These are phyloP conservation scores for Boletus rufocinnamomeus DNA, from an alignment of 768 basidiomycete species.

Conservation along the genomic window DNA sequence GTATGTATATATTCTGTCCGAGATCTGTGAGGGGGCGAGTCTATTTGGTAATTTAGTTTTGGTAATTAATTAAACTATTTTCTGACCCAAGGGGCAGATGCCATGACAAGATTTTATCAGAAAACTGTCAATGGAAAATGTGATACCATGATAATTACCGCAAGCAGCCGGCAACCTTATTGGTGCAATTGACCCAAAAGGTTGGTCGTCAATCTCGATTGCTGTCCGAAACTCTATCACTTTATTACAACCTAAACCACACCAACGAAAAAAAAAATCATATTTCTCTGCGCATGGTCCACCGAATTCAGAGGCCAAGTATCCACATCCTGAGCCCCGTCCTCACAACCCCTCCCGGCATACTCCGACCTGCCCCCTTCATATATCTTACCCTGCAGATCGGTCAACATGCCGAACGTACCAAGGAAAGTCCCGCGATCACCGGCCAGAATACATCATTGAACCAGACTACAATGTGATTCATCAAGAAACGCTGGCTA, in stretches of 20 bases:
- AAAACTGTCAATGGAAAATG: conserved; percentile 30
- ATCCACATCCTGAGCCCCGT: neutral
- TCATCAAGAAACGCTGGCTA: neutral
- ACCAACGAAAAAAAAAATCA: conserved; percentile 4
- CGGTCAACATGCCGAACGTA: conserved; percentile 18
- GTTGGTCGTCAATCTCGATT: conserved; percentile 48
- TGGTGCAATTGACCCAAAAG: conserved; percentile 42
- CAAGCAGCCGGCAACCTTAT: conserved; percentile 35
- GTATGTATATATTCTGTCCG: conserved; percentile 33
- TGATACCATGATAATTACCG: conserved; percentile 29
- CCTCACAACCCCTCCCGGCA: conserved; percentile 7
- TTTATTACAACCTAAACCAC: conserved; percentile 52
- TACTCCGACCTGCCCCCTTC: conserved; percentile 8
- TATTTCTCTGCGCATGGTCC: neutral
- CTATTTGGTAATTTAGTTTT: conserved; percentile 36
- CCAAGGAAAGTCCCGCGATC: conserved; percentile 27
- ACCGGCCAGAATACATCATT: conserved; percentile 11
- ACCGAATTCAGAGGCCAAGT: neutral
- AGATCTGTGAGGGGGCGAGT: conserved; percentile 33
- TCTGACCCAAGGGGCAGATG: conserved; percentile 23
- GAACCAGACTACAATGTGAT: conserved; percentile 6
- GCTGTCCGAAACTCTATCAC: conserved; percentile 49
- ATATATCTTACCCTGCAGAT: conserved; percentile 21
- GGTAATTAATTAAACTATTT: conserved; percentile 43
- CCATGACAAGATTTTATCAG: conserved; percentile 28